Conservation (phyloP, 2,329 filamentous ascomycete species). For the Trichoderma aggressivum region DNA sequence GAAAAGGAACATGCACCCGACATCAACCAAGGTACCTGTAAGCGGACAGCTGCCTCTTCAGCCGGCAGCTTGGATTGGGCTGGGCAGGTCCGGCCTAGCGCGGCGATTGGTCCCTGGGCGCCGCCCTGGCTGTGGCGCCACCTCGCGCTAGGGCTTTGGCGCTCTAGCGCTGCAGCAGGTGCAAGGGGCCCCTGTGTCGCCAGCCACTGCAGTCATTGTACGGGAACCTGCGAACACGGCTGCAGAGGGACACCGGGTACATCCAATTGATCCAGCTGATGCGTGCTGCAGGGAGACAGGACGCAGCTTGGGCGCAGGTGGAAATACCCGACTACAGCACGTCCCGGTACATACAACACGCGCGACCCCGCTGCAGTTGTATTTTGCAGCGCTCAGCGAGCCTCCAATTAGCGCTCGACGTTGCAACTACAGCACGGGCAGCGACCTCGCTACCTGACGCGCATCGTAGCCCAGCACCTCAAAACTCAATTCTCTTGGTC, state of each 20-base stretch:
- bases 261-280: neutral
- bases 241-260: neutral
- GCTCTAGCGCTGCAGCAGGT: neutral
- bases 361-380: neutral
- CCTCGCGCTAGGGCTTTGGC: neutral
- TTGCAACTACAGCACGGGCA: neutral
- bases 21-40: neutral
- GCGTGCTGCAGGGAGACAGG: neutral
- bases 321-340: no score
- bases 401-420: neutral
- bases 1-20: neutral
- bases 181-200: slow-evolving; percentile 1
- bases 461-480: neutral
- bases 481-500: neutral
- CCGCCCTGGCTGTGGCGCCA: slow-evolving; percentile 14
- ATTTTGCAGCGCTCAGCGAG: neutral
- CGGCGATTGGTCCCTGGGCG: slow-evolving; percentile 14
- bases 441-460: neutral
- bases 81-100: neutral
- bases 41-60: slow-evolving; percentile 13
- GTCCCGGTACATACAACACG: no score
- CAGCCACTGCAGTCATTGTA: neutral
- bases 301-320: neutral
- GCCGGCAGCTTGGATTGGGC: neutral
- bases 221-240: neutral